These are phyloP conservation scores for Penicillium riverlandense DNA, from an alignment of 495 filamentous ascomycete species.

Conservation along the genomic window DNA sequence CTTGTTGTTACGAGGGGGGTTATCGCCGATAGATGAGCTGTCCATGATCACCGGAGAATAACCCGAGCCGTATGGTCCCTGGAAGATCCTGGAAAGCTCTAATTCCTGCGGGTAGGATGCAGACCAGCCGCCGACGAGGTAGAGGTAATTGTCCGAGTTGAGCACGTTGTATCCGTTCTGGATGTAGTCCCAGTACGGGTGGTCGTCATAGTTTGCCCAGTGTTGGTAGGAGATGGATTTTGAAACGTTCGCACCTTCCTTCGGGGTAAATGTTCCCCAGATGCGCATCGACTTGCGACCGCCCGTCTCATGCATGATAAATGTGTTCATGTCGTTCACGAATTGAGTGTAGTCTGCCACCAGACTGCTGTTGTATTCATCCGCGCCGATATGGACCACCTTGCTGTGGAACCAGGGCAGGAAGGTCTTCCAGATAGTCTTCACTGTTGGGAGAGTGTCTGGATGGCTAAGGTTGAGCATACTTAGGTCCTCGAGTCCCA, in stretches of 20 bases:
- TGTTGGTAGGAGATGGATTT: conserved; percentile 38
- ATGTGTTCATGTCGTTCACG: conserved; percentile 40
- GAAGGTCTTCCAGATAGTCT: conserved; percentile 44
- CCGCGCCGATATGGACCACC: conserved; percentile 46
- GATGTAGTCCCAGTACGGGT: conserved; percentile 42
- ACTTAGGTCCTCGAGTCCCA: conserved; percentile 37
- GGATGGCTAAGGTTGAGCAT: conserved; percentile 46
- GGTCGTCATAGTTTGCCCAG: conserved; percentile 41
- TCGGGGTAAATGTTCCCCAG: conserved; percentile 46
- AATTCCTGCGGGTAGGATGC: conserved; percentile 32
- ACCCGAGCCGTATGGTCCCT: conserved; percentile 32
- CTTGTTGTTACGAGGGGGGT: conserved; percentile 30
- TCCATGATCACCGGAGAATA: conserved; percentile 45
- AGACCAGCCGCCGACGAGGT: conserved; percentile 42
- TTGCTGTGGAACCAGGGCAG: conserved; percentile 47
- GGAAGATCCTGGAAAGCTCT: conserved; percentile 34
- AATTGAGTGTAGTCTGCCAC: conserved; percentile 38
- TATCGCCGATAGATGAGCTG: conserved; percentile 31
- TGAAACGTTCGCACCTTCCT: conserved; percentile 32
- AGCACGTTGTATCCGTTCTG: conserved; percentile 43
- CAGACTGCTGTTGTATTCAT: conserved; percentile 37
- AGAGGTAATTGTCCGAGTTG: conserved; percentile 45
- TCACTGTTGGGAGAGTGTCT: conserved; percentile 43
- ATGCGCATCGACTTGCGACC: conserved; percentile 37
- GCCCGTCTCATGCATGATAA: conserved; percentile 25